Base-by-base conservation (phyloP, 192 early-diverging fungal genomes). In the Backusella liffmaniae region DNA sequence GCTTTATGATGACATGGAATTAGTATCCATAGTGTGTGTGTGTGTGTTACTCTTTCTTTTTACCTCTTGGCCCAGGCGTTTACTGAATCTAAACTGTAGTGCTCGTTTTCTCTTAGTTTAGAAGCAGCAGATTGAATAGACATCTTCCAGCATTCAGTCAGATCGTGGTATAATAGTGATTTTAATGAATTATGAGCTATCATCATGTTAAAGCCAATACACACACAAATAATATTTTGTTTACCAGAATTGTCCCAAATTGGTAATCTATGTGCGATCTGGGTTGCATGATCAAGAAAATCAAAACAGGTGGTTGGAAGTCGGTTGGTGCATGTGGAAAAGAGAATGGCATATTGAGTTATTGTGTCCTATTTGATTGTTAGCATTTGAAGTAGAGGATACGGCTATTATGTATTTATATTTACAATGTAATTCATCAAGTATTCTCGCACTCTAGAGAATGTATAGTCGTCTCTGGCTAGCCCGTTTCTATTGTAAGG, bases 401-500 rank as follows among this genome's bases (percentile, higher is more conserved):
- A 23, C 9, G 3, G 32, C 32, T 32, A 32, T 32, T 32, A 32
- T 32, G 32, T 32, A 32, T 32, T 73, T 85, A 88, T 32, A 32
- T 32, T 73, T 85, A 88, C 89, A 29, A 86, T 80, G 23, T 96
- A 86, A 71, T 96, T 94, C 2, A 87, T 81, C 37, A 97, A 81
- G 8, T 86, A 85, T 56, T 92, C 90, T 73, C 89, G 87, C 59
- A 97, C 95, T 71, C 97, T 86, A 79, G 93, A 91, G 82, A 91
- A 97, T 5, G 95, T 90, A 83, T 99, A 99, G 83, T 95, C 93
- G 81, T 97, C 96, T 37, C 86, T 83, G 0, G 80, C 76, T 10
- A 89, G 88, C n/a, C 96, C 96, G 46, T 87, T 86, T 77, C 92
- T 90, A 75, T 88, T 92, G 86, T 96, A 99, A 0, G 96, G 96